These are phyloP conservation scores for Bretschneidera sinensis DNA, from an alignment of 345 rosid genomes.

Conservation along the genomic window DNA sequence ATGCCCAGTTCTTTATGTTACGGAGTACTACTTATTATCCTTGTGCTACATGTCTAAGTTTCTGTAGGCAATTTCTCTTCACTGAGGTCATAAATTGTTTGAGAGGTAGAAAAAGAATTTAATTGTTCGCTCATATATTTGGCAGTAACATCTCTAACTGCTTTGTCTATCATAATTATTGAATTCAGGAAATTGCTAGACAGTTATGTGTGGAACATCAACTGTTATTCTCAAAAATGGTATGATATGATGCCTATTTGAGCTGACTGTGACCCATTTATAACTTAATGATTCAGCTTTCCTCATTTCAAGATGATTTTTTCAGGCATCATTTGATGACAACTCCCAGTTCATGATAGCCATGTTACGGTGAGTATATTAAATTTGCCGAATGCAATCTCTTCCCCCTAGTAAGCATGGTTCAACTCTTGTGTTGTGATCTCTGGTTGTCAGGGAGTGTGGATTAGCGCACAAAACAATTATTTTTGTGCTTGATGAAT, in stretches of 20 bases:
- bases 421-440: conserved; percentile 9
- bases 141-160: neutral
- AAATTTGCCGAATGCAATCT: conserved; percentile 2
- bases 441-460: conserved; percentile 68
- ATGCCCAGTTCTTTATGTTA: neutral
- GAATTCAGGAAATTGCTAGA: conserved; percentile 75
- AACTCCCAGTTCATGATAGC: conserved; percentile 82
- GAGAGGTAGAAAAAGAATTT: neutral
- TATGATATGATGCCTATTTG: conserved; percentile 20
- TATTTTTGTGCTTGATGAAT: conserved; percentile 80
- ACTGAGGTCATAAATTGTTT: no score
- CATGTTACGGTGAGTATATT: conserved; percentile 60
- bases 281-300: conserved; percentile 7
- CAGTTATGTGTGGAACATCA: conserved; percentile 84
- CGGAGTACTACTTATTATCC: neutral
- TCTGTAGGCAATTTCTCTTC: neutral
- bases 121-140: neutral
- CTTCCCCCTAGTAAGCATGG: conserved; percentile 4
- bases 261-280: conserved; percentile 4
- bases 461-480: conserved; percentile 93
- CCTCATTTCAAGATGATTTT: conserved; percentile 22
- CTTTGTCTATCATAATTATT: conserved; percentile 14
- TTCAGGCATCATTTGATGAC: conserved; percentile 91
- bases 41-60: neutral
- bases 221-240: conserved; percentile 82